These are phyloP conservation scores for Pouteria glomerata DNA, from an alignment of 148 eudicot genomes.

Conservation along the genomic window DNA sequence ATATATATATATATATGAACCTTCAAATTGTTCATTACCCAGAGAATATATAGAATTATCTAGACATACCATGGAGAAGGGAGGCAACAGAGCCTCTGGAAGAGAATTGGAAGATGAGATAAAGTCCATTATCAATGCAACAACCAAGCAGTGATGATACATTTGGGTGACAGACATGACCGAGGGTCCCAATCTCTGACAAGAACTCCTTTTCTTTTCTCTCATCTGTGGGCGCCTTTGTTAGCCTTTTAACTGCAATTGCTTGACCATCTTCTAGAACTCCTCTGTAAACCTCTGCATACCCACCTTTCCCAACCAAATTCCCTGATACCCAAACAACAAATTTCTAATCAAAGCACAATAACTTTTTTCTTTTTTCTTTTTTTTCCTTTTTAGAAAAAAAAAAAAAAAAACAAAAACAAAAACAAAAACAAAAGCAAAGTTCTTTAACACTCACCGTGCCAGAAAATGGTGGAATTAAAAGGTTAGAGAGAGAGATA, in stretches of 20 bases:
- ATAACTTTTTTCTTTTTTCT: too few species aligned
- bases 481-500: too few species aligned
- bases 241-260: slow-evolving; percentile 79
- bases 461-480: too few species aligned
- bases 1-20: too few species aligned
- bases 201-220: slow-evolving; percentile 83
- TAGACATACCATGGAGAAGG: slow-evolving; percentile 63
- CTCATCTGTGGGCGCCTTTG: slow-evolving; percentile 55
- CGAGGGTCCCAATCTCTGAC: slow-evolving; percentile 87
- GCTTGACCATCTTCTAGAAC: slow-evolving; percentile 45
- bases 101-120: slow-evolving; percentile 73
- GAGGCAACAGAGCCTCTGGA: slow-evolving; percentile 88
- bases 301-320: slow-evolving; percentile 94
- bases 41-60: too few species aligned
- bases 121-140: slow-evolving; percentile 80
- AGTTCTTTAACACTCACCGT: too few species aligned
- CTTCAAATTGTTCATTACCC: too few species aligned
- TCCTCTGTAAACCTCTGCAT: slow-evolving; percentile 87
- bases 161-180: slow-evolving; percentile 85
- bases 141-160: slow-evolving; percentile 78
- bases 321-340: slow-evolving; percentile 47
- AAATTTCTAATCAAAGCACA: too few species aligned
- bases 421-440: too few species aligned
- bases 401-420: too few species aligned
- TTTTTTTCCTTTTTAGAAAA: too few species aligned